Base-by-base conservation (phyloP, 129 eudicot genomes). In the Flaveria linearis region DNA sequence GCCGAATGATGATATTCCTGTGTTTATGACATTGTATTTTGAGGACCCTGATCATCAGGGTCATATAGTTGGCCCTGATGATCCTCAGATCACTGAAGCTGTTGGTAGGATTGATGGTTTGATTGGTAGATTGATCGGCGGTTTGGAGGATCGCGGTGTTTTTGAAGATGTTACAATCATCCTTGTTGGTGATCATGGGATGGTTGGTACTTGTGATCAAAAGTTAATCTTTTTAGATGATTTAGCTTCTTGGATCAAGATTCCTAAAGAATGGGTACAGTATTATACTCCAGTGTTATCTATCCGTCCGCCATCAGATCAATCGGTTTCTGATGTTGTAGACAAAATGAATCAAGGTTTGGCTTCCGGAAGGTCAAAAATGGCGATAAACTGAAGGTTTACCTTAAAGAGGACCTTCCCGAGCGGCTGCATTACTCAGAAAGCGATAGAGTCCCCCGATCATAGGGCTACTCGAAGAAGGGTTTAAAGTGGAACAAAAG, bases 31-130 rank as follows among this genome's bases (percentile, higher is more conserved):
- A 1, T 68, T 90, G 77, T 90, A 90, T 63, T 88, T 90, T 26
- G 96, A 90, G 80, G 96, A 90, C 55, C 96, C 96, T 6, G 89
- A 90, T 88, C 93, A 86, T 76, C 91, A 90, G 76, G 96, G 96
- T 16, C 96, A 90, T 76, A 30, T 60, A 57, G 88, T 88, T 22
- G 96, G 96, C 12, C 96, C 96, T 2, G 96, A 90, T 86, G 93
- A 86, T 81, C 85, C 82, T 13, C 68, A 75, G 47, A 78, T 90
- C 14, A 86, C 91, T 0, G 80, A 82, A 23, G 89, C 93, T 0
- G 85, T 88, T 78, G 74, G 65, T 42, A 71, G 73, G 42, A 78
- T 90, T 18, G 96, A 88, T 69, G 66, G 64, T 13, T 39, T 90
- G 71, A 88, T 90, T 11, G 96, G 96, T 52, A 86, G 83, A 64